Evolutionary conservation across 257 asterid species (phyloP).

Genomic region (Jaltomata sinuosa): DNA sequence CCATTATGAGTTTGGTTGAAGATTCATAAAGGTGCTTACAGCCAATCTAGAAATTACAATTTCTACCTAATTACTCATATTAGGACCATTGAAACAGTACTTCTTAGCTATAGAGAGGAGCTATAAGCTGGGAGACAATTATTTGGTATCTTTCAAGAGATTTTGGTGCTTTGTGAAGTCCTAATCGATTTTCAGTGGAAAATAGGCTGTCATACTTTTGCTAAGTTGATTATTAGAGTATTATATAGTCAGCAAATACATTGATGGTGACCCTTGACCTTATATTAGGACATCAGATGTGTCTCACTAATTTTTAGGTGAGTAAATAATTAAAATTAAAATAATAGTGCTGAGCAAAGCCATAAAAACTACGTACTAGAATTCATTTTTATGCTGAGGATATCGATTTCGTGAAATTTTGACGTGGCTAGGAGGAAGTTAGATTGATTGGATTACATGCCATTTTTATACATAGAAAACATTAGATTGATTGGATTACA

Average conservation of each 20-base stretch:
- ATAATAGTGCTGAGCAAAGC: neutral
- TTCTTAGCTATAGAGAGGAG: neutral
- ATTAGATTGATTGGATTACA: neutral
- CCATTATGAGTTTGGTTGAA: neutral
- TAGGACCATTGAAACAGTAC: neutral
- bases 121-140: neutral
- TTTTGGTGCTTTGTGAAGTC: neutral
- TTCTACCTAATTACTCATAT: neutral
- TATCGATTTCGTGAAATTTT: neutral
- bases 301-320: neutral
- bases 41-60: neutral
- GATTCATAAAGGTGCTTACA: neutral
- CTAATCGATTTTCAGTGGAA: neutral
- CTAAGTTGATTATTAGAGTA: neutral
- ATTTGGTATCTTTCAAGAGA: slow-evolving; percentile 1
- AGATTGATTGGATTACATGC: neutral
- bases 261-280: neutral
- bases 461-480: neutral
- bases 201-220: neutral
- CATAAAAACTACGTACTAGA: neutral
- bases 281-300: neutral
- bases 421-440: neutral
- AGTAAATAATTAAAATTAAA: neutral
- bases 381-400: neutral
- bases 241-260: neutral